Base-by-base conservation (phyloP, 352 stramenopile species). In the Phytophthora gonapodyides region DNA sequence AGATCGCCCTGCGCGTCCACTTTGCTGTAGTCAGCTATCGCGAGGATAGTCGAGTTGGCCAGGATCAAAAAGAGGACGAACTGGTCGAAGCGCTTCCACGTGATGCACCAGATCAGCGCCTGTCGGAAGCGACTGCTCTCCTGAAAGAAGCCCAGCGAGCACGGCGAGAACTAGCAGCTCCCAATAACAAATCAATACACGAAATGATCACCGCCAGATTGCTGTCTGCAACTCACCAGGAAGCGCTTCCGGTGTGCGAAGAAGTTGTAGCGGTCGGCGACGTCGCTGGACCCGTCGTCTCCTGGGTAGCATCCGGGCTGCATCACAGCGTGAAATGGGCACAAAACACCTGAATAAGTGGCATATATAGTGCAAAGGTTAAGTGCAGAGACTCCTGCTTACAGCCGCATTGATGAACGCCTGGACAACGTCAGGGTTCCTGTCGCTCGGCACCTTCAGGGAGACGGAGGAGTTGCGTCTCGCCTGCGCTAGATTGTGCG, bases 1-100 rank as follows among this genome's bases (percentile, higher is more conserved):
- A 81, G 53, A 52, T 78, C 61, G 19, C 78, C 79, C 6, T 75
- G 49, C 0, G 45, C 57, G 37, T 85, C 50, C 9, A 89, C 73
- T 42, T 87, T 76, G 42, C 76, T 84, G 58, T 90, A 94, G 50
- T 95, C 86, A 12, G 83, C 86, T 9, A 93, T 46, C 10, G 79
- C 87, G 7, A 97, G 80, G 43, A 96, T 89, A 17, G 88, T 66
- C 17, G 83, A 94, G 66, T 94, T 96, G 12, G 87, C 69, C 19
- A 91, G 59, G 49, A 97, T 94, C 47, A 94, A 61, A n/a, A 89
- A 44, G 7, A 97, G 71, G 60, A 95, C 93, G 40, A 96, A 82
- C 51, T 87, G 70, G 54, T 96, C 82, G 65, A 97, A 96, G 1
- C 67, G 66, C 54, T 84, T 88, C 67, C 67, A 90, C 27, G 77